These are phyloP conservation scores for Breynia disticha DNA, from an alignment of 441 rosid genomes.

Conservation along the genomic window DNA sequence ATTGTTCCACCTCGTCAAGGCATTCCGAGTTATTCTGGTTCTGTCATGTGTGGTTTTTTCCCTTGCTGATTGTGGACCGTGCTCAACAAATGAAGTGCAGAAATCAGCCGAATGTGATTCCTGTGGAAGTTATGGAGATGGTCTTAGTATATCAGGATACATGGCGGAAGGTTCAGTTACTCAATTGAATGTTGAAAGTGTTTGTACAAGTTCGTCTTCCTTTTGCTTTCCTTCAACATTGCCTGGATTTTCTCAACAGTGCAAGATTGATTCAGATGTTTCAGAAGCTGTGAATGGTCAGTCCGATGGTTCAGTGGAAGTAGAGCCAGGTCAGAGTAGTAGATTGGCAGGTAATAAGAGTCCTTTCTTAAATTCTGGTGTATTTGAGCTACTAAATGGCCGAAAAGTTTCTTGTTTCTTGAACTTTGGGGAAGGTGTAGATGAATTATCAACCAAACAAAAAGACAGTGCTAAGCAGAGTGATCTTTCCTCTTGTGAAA, in stretches of 20 bases:
- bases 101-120: constrained; percentile 34
- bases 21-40: constrained; percentile 35
- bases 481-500: constrained; percentile 37
- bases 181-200: constrained; percentile 22
- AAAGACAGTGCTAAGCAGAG: constrained; percentile 22
- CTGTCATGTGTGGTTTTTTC: constrained; percentile 46
- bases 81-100: constrained; percentile 33
- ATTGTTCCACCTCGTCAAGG: constrained; percentile 29
- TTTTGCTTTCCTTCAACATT: constrained; percentile 72
- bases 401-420: constrained; percentile 48
- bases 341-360: constrained; percentile 27
- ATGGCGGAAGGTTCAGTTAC: constrained; percentile 21
- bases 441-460: constrained; percentile 25
- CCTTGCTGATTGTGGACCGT: constrained; percentile 33
- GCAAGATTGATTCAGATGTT: constrained; percentile 16
- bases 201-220: constrained; percentile 39
- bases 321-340: constrained; percentile 22
- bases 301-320: constrained; percentile 22
- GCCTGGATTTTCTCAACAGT: constrained; percentile 31
- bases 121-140: constrained; percentile 30
- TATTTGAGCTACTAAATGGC: constrained; percentile 40
- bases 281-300: constrained; percentile 29
- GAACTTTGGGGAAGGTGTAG: constrained; percentile 26
- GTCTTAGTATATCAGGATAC: constrained; percentile 19
- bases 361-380: constrained; percentile 37